phyloP scores from a whole-genome alignment of 805 yeast species.

The Ogataea ganodermae region DNA sequence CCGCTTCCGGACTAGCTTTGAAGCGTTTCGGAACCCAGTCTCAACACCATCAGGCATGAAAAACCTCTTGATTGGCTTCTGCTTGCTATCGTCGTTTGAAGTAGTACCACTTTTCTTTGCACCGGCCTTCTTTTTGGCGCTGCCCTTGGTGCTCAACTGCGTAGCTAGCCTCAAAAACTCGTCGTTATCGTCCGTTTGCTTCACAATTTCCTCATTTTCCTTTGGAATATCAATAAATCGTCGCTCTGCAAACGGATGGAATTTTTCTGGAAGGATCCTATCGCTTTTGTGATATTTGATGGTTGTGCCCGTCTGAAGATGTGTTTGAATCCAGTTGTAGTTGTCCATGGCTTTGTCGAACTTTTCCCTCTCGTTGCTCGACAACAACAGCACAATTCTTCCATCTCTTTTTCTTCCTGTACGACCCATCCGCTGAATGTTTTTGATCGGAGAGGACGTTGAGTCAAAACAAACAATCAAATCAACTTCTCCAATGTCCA shows the following conservation, averaged over 20 bases:
- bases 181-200: conserved; percentile 47
- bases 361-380: conserved; percentile 75
- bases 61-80: conserved; percentile 43
- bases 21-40: conserved; percentile 61
- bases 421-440: conserved; percentile 95
- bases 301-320: conserved; percentile 51
- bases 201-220: conserved; percentile 58
- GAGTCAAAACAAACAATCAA: conserved; percentile 90
- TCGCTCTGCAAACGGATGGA: conserved; percentile 58
- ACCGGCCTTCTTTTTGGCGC: conserved; percentile 26
- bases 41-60: conserved; percentile 75
- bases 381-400: conserved; percentile 68
- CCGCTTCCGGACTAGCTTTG: conserved; percentile 43
- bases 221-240: conserved; percentile 65
- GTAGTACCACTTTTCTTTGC: conserved; percentile 4
- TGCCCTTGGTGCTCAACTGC: conserved; percentile 54
- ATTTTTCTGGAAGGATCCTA: conserved; percentile 65
- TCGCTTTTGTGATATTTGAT: conserved; percentile 51
- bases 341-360: conserved; percentile 84
- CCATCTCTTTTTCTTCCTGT: conserved; percentile 97
- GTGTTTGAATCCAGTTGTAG: conserved; percentile 74
- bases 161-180: conserved; percentile 71
- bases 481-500: conserved; percentile 98
- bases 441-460: conserved; percentile 89
- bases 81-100: conserved; percentile 6